Evolutionary conservation across 2,329 filamentous ascomycete genomes (phyloP).

Genomic region (Rhynchosporium graminicola): DNA sequence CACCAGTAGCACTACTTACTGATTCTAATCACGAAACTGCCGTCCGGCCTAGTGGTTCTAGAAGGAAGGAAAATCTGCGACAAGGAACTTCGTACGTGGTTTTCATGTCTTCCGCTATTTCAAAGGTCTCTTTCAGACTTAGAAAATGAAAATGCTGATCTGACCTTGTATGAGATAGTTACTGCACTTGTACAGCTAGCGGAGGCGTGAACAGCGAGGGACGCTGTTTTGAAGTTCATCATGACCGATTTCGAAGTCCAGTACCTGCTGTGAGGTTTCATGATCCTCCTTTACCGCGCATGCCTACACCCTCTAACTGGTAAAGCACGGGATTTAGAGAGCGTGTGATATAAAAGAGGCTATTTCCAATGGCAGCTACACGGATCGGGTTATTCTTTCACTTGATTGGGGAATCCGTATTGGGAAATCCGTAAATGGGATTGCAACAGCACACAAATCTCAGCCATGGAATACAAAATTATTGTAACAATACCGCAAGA

Average conservation of each 20-base stretch:
- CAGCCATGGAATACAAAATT: background rate
- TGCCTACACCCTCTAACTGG: background rate
- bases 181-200: slow-evolving; percentile 8
- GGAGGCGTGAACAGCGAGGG: slow-evolving; percentile 10
- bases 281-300: slow-evolving; percentile 6
- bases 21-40: background rate
- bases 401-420: too few relatives aligned
- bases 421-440: too few relatives aligned
- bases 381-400: too few relatives aligned
- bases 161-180: background rate
- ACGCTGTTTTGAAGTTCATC: slow-evolving; percentile 2
- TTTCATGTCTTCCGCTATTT: background rate
- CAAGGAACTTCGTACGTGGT: slow-evolving; percentile 1
- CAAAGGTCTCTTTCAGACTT: background rate
- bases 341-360: too few relatives aligned
- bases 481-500: background rate
- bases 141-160: slow-evolving; percentile 1
- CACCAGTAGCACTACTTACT: background rate
- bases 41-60: slow-evolving; percentile 1
- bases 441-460: too few relatives aligned
- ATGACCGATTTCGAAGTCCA: background rate
- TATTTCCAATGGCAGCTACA: too few relatives aligned
- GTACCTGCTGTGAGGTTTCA: background rate
- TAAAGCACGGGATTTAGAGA: background rate
- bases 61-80: slow-evolving; percentile 2